Percentiles rank a stretch among this genome's conserved stretches.
phyloP scores from a whole-genome alignment of 164 flowering plant genomes.

The Tetracentron sinense region DNA sequence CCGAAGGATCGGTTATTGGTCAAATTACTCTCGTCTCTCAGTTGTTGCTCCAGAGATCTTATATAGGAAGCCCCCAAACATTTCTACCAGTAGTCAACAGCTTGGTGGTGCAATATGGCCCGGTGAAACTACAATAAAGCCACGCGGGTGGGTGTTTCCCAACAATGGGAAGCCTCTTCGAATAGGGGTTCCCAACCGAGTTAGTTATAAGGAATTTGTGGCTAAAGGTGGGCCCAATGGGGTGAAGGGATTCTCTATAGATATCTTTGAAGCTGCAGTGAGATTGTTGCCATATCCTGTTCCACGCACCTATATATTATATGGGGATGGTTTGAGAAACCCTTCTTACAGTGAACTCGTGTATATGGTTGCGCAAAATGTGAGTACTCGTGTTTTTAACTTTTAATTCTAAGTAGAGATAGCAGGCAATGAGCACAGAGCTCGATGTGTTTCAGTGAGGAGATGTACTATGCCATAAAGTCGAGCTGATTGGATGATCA shows the following conservation, averaged over 20 bases:
- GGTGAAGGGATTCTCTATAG: slow-evolving; percentile 71
- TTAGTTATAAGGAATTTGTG: slow-evolving; percentile 62
- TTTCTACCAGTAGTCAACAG: slow-evolving; percentile 45
- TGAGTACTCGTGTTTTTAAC: slow-evolving; percentile 34
- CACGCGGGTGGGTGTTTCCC: slow-evolving; percentile 96
- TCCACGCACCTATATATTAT: slow-evolving; percentile 50
- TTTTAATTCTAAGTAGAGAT: not conserved
- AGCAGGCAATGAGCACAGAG: not conserved
- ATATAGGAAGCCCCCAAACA: slow-evolving; percentile 49
- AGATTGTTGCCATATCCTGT: slow-evolving; percentile 75
- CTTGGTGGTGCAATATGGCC: slow-evolving; percentile 79
- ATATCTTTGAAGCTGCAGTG: slow-evolving; percentile 82
- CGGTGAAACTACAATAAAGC: slow-evolving; percentile 49
- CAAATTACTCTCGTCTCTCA: slow-evolving; percentile 76
- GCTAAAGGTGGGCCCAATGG: slow-evolving; percentile 41
- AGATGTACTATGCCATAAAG: not conserved
- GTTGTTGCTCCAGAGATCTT: slow-evolving; percentile 59
- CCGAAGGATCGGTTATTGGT: slow-evolving; percentile 77
- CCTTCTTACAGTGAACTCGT: slow-evolving; percentile 61
- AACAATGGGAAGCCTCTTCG: slow-evolving; percentile 71
- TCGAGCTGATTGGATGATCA: not conserved
- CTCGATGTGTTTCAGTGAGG: not conserved
- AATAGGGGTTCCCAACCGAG: slow-evolving; percentile 76
- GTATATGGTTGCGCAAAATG: slow-evolving; percentile 46
- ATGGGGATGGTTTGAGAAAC: slow-evolving; percentile 63